A percentile compares a stretch with the other conserved stretches of the same genome.
Conservation (phyloP, 1,284 basidiomycete species). For the Heterobasidion annosum region DNA sequence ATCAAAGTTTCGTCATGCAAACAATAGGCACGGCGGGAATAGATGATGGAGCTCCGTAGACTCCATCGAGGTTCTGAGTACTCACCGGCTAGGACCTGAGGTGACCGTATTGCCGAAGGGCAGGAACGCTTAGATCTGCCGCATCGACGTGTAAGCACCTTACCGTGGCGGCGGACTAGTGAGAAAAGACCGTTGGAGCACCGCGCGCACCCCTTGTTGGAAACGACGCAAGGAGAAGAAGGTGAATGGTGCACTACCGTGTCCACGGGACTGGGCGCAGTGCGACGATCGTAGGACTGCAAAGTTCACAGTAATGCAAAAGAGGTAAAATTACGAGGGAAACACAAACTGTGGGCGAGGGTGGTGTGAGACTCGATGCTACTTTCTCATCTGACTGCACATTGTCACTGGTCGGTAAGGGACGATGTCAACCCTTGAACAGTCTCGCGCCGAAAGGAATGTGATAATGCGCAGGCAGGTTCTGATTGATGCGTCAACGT, state of each 20-base stretch:
- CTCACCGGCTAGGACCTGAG: background rate
- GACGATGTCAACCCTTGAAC: background rate
- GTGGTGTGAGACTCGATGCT: background rate
- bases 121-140: background rate
- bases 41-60: background rate
- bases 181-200: too few relatives aligned
- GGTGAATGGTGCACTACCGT: too few relatives aligned
- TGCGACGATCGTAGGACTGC: background rate
- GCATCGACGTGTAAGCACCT: background rate
- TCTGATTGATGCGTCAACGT: background rate
- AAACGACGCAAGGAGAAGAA: too few relatives aligned
- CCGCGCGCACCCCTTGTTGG: too few relatives aligned
- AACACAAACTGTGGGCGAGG: background rate
- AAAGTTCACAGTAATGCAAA: background rate
- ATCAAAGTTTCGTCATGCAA: background rate
- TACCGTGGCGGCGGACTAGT: too few relatives aligned
- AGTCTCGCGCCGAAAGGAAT: background rate
- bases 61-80: background rate
- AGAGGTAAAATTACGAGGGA: background rate
- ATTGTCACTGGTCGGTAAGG: background rate
- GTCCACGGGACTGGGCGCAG: background rate
- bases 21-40: background rate
- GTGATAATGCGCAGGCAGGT: background rate
- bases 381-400: background rate
- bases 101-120: background rate